These are phyloP conservation scores for Fusarium verrucosum DNA, from an alignment of 2,329 filamentous ascomycete species.

Conservation along the genomic window DNA sequence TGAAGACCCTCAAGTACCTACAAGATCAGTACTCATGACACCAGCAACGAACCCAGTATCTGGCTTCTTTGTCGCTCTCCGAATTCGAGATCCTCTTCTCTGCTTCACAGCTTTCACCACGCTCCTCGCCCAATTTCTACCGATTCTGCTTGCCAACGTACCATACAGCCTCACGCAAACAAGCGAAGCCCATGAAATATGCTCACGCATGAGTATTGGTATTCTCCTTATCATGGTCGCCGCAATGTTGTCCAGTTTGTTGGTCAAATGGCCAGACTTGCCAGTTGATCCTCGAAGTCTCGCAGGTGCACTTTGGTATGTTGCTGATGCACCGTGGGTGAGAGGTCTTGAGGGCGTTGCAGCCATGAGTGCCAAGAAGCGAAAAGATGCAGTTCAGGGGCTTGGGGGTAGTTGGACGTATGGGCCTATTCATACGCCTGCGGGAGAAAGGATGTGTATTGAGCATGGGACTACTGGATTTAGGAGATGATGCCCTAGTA, in stretches of 20 bases:
- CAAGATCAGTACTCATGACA: constrained; percentile 52
- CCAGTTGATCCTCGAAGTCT: constrained; percentile 58
- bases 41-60: constrained; percentile 57
- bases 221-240: constrained; percentile 55
- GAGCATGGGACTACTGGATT: constrained; percentile 32
- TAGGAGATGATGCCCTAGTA: neutral
- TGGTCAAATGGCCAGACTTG: constrained; percentile 54
- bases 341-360: constrained; percentile 29
- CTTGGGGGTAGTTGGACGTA: constrained; percentile 34
- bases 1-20: constrained; percentile 45
- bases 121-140: constrained; percentile 59
- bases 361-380: constrained; percentile 24
- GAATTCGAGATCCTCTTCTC: constrained; percentile 51
- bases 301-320: constrained; percentile 56
- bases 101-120: constrained; percentile 53
- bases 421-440: constrained; percentile 25
- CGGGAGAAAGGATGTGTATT: constrained; percentile 31
- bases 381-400: constrained; percentile 19
- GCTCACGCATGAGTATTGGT: constrained; percentile 52
- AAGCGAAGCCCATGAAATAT: constrained; percentile 51
- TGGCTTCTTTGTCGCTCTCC: constrained; percentile 46
- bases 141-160: constrained; percentile 58
- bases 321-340: constrained; percentile 38
- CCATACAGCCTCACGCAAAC: constrained; percentile 56
- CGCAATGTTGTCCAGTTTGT: constrained; percentile 51